A percentile compares a stretch with the other conserved stretches of the same genome.
Conservation (phyloP, 1,284 basidiomycete species). For the Austroboletus novae-zelandiae region DNA sequence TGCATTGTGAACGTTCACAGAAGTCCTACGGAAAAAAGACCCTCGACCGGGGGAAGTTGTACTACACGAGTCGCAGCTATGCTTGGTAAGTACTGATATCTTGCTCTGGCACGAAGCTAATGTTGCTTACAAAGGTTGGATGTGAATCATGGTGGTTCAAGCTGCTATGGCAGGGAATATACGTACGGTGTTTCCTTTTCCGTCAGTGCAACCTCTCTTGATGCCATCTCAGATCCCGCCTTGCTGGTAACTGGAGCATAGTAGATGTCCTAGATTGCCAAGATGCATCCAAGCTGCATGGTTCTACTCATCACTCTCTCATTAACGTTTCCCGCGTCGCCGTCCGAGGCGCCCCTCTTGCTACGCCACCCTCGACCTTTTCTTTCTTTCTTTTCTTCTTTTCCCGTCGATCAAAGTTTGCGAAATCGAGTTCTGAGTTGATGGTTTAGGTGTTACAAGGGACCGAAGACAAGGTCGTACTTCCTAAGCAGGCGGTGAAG, state of each 20-base stretch:
- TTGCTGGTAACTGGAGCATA: constrained; percentile 29
- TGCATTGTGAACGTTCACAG: no score
- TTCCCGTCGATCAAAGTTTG: no score
- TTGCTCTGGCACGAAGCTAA: not conserved
- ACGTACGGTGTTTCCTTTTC: constrained; percentile 12
- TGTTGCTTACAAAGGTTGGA: constrained; percentile 24
- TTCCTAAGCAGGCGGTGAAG: constrained; percentile 47
- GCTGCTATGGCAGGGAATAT: constrained; percentile 34
- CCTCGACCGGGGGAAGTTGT: not conserved
- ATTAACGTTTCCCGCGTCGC: constrained; percentile 47
- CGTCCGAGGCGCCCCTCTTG: constrained; percentile 48
- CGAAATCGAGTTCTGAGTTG: no score
- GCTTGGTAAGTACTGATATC: constrained; percentile 22
- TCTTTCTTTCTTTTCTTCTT: no score
- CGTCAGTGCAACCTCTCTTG: no score
- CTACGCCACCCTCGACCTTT: no score
- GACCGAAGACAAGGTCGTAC: constrained; percentile 47
- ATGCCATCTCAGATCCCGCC: constrained; percentile 23
- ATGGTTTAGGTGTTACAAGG: constrained; percentile 40
- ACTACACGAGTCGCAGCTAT: not conserved
- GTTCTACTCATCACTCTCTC: constrained; percentile 17
- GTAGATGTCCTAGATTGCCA: constrained; percentile 30
- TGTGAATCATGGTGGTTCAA: constrained; percentile 31
- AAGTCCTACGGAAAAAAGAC: not conserved
- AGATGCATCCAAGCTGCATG: constrained; percentile 24